These are phyloP conservation scores for Fusarium floridanum DNA, from an alignment of 2,329 filamentous ascomycete species.

Conservation along the genomic window DNA sequence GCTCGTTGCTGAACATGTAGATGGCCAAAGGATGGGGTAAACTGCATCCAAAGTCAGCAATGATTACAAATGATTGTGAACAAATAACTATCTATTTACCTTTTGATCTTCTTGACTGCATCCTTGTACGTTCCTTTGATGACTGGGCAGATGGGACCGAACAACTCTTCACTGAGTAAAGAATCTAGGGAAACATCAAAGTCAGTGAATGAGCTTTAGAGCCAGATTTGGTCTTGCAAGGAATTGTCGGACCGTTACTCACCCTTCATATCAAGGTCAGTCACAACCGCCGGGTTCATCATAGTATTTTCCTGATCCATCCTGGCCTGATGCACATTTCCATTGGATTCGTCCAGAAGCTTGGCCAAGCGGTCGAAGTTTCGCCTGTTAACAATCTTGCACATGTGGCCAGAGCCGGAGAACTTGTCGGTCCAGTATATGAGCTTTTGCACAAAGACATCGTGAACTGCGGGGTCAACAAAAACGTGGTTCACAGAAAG, in stretches of 20 bases:
- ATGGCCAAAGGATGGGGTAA: background rate
- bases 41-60: background rate
- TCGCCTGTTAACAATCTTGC: constrained; percentile 57
- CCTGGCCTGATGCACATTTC: background rate
- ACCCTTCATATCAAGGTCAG: background rate
- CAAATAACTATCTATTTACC: background rate
- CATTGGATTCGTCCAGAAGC: constrained; percentile 47
- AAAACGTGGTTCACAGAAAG: constrained; percentile 58
- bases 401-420: background rate
- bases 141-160: constrained; percentile 29
- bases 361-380: constrained; percentile 57
- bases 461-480: constrained; percentile 55
- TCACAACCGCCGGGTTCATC: background rate
- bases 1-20: background rate
- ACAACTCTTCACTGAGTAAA: constrained; percentile 58
- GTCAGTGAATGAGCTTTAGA: constrained; percentile 28
- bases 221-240: background rate
- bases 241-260: background rate
- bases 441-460: constrained; percentile 50
- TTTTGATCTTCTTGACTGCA: background rate
- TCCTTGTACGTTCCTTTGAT: constrained; percentile 7
- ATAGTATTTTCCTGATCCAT: background rate
- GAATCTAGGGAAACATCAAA: constrained; percentile 52
- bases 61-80: background rate
- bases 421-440: background rate